Conservation (phyloP, 2,329 filamentous ascomycete species). For the Microdochium bolleyi region DNA sequence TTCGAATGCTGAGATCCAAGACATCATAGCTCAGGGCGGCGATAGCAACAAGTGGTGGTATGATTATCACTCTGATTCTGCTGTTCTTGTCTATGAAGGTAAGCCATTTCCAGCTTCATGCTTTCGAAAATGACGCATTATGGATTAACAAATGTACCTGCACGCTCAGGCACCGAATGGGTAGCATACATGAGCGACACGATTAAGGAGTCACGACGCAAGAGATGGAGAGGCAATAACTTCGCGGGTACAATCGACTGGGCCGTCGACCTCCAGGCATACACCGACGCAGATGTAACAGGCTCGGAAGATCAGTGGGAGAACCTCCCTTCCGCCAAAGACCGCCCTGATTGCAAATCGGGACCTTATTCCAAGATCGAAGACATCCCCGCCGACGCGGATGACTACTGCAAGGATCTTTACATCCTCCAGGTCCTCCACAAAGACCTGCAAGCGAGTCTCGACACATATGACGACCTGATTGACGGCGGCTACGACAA, state of each 20-base stretch:
- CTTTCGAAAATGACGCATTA: slow-evolving; percentile 1
- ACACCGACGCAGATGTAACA: slow-evolving; percentile 2
- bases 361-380: too few species aligned
- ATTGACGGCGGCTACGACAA: slow-evolving; percentile 12
- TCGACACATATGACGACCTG: too few species aligned
- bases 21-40: slow-evolving; percentile 5
- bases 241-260: slow-evolving; percentile 24
- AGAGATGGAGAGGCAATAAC: slow-evolving; percentile 12
- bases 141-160: slow-evolving; percentile 3
- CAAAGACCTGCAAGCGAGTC: too few species aligned
- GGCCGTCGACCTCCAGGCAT: slow-evolving; percentile 22
- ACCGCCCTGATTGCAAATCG: too few species aligned
- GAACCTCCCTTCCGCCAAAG: too few species aligned
- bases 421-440: too few species aligned
- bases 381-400: too few species aligned
- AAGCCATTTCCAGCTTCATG: slow-evolving; percentile 4
- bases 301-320: too few species aligned
- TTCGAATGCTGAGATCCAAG: slow-evolving; percentile 10
- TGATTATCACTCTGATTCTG: slow-evolving; percentile 1
- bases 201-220: slow-evolving; percentile 11
- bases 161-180: too few species aligned
- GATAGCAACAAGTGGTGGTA: background rate
- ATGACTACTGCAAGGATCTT: too few species aligned
- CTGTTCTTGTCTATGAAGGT: slow-evolving; percentile 23
- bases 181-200: slow-evolving; percentile 9